Percentiles rank a stretch among this genome's conserved stretches.
Conservation (phyloP, 108 stramenopile genomes). For the Nitzschia sp. region DNA sequence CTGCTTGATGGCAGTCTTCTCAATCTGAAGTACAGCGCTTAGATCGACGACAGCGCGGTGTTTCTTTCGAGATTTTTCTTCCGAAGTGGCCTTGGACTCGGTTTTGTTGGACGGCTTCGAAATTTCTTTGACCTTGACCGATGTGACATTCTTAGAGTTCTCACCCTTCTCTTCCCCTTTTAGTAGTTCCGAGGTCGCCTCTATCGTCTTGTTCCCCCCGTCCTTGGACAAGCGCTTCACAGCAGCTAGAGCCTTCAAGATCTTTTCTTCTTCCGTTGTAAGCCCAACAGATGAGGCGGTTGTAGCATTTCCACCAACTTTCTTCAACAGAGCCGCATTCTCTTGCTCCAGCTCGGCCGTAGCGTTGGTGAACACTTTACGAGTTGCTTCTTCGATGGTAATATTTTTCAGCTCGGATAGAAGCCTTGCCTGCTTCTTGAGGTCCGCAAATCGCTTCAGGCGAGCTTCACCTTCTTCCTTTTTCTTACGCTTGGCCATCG, state of each 20-base stretch:
- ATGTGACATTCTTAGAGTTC: not conserved
- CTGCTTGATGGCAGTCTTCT: not conserved
- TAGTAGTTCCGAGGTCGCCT: not conserved
- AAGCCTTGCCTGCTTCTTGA: constrained; percentile 1
- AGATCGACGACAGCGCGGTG: not conserved
- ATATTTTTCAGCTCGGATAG: not conserved
- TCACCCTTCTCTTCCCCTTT: not conserved
- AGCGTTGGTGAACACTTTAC: constrained; percentile 1
- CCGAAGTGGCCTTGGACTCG: not conserved
- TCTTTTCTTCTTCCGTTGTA: not conserved
- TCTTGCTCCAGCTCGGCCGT: not conserved
- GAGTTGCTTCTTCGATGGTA: not conserved
- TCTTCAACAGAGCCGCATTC: not conserved
- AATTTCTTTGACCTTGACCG: not conserved
- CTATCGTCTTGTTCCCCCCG: not conserved
- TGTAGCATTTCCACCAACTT: not conserved
- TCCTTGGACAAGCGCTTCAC: not conserved
- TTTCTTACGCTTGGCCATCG: not conserved
- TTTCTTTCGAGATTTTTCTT: not conserved
- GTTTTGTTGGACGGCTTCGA: not conserved
- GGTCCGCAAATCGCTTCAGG: not conserved
- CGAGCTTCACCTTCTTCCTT: constrained; percentile 1
- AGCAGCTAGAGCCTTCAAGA: not conserved
- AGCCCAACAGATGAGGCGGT: not conserved
- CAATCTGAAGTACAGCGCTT: not conserved